Conservation (phyloP, 148 eudicot genomes). For the Cornus controversa region DNA sequence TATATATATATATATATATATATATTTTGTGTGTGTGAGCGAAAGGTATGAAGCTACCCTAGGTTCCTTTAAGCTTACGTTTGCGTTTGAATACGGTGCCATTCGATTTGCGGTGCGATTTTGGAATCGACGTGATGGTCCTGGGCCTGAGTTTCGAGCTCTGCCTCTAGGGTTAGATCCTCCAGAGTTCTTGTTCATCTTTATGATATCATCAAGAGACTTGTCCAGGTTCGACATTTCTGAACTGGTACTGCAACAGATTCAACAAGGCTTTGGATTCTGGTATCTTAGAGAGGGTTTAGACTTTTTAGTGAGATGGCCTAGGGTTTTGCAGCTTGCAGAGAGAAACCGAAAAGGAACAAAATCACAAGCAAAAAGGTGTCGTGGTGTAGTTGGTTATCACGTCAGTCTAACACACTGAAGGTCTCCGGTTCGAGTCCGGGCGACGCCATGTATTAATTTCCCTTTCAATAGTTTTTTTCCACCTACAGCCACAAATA, state of each 20-base stretch:
- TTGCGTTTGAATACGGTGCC: slow-evolving; percentile 41
- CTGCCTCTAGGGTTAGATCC: slow-evolving; percentile 31
- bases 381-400: slow-evolving; percentile 99
- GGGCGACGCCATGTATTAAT: slow-evolving; percentile 64
- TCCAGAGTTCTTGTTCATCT: slow-evolving; percentile 56
- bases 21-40: neutral
- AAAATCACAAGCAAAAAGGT: too few relatives aligned
- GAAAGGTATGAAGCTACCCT: neutral
- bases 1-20: neutral
- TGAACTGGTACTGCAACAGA: neutral
- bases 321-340: neutral
- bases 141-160: slow-evolving; percentile 32
- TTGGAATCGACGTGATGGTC: slow-evolving; percentile 46
- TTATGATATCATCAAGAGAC: slow-evolving; percentile 73
- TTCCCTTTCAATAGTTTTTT: too few relatives aligned
- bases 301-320: neutral
- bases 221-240: slow-evolving; percentile 55
- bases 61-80: slow-evolving; percentile 20
- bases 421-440: slow-evolving; percentile 96
- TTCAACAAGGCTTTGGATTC: neutral
- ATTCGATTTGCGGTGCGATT: slow-evolving; percentile 44
- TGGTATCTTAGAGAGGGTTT: neutral
- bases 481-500: too few relatives aligned
- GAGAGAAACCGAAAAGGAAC: neutral
- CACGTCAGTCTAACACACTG: slow-evolving; percentile 99